Base-by-base conservation (phyloP, 495 filamentous ascomycete genomes). In the Sordaria brevicollis region DNA sequence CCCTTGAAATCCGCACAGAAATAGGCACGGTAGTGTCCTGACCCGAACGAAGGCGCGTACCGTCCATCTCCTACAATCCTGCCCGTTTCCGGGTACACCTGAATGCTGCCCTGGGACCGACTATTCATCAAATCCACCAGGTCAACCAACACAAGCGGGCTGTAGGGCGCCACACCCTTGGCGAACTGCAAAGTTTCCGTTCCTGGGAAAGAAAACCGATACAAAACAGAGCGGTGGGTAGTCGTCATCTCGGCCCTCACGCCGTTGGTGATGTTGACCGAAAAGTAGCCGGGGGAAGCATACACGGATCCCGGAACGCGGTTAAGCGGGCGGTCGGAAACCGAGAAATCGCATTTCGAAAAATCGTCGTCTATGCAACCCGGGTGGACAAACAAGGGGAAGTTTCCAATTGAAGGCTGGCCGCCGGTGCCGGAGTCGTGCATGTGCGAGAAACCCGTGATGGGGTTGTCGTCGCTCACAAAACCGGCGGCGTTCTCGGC, bases 201-300 rank as follows among this genome's bases (percentile, higher is more conserved):
- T 0, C 76, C 77, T 0, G 86, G 82, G 67, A 93, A 91, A 13
- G 81, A 86, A 71, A 93, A 93, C 4, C 84, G 85, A 75, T 93
- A 93, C 3, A 93, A 76, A 0, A 89, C 90, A 0, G 88, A 84
- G 62, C 88, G 87, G 37, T 87, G 80, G 1, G 88, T 84, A 2
- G 86, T 84, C 0, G 90, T 92, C 89, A 93, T 93, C 77, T 92
- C 91, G 0, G 87, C 89, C 15, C 75, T 71, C n/a, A 94, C 83
- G 1, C 85, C 83, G 71, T 86, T 89, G 29, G 83, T 84, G 19
- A 93, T 78, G 19, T 84, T 79, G 33, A 94, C 76, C 21, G 79
- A 76, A 74, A 94, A 94, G 72, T 91, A 93, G 0, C 91, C 91
- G 0, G 90, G 89, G 4, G 79, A 76, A 0, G 90, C 90, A 66